These are phyloP conservation scores for Skeletonema tropicum DNA, from an alignment of 108 stramenopile genomes.

Conservation along the genomic window DNA sequence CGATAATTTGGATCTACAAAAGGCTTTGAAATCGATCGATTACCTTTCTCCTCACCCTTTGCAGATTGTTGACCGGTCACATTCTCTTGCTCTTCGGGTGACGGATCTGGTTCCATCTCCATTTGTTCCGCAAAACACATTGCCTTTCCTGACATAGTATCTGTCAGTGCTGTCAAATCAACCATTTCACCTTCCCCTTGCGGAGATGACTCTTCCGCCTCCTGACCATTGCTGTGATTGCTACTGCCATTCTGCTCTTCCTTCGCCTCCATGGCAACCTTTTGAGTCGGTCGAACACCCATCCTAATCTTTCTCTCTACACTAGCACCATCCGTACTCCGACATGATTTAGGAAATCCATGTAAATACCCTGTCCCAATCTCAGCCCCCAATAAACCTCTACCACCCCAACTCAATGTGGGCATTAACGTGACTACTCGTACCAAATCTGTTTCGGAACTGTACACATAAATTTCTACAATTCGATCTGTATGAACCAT, in stretches of 20 bases:
- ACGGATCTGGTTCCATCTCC: slow-evolving; percentile 75
- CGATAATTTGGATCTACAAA: slow-evolving; percentile 20
- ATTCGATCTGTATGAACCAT: slow-evolving; percentile 74
- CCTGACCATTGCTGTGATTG: slow-evolving; percentile 3
- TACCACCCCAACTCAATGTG: slow-evolving; percentile 86
- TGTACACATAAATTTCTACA: slow-evolving; percentile 95
- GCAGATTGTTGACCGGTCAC: slow-evolving; percentile 2
- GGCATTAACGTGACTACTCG: slow-evolving; percentile 90
- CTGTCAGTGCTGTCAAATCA: slow-evolving; percentile 44
- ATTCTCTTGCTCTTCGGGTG: slow-evolving; percentile 13
- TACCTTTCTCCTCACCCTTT: not conserved
- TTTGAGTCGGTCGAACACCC: slow-evolving; percentile 39
- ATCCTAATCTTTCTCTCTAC: slow-evolving; percentile 74
- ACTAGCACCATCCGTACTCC: slow-evolving; percentile 64
- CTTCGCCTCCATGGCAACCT: slow-evolving; percentile 6
- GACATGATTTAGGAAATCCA: slow-evolving; percentile 75
- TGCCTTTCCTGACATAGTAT: slow-evolving; percentile 33
- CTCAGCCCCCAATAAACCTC: slow-evolving; percentile 89
- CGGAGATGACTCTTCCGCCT: not conserved
- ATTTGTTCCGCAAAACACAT: slow-evolving; percentile 67
- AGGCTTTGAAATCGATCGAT: not conserved
- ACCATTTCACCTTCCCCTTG: slow-evolving; percentile 34
- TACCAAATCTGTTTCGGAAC: slow-evolving; percentile 86
- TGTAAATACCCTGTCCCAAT: slow-evolving; percentile 94
- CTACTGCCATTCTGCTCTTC: not conserved